phyloP scores from a whole-genome alignment of 495 filamentous ascomycete genomes.

The Penicillium tannophilum region DNA sequence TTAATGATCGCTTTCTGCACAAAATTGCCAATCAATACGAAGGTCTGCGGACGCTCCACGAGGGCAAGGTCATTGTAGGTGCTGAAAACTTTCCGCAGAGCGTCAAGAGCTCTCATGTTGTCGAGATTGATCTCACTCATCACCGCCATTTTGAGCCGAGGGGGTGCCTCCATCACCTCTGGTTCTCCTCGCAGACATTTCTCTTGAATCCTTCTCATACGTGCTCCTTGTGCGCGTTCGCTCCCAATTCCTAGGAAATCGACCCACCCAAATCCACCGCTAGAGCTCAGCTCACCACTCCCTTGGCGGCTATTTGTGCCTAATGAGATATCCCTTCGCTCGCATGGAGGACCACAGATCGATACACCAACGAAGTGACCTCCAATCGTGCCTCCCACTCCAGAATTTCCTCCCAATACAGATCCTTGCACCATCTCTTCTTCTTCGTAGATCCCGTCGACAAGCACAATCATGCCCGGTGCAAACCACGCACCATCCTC shows the following conservation, averaged over 20 bases:
- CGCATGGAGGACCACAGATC: conserved; percentile 86
- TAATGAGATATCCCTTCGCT: conserved; percentile 76
- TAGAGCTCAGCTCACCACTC: conserved; percentile 56
- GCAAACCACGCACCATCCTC: conserved; percentile 87
- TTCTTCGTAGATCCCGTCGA: conserved; percentile 94
- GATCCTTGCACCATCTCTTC: conserved; percentile 69
- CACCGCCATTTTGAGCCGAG: conserved; percentile 62
- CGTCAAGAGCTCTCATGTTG: conserved; percentile 71
- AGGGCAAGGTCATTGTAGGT: conserved; percentile 57
- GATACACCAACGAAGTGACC: conserved; percentile 87
- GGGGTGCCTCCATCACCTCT: conserved; percentile 31
- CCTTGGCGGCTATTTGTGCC: conserved; percentile 63
- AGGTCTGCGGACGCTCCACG: conserved; percentile 67
- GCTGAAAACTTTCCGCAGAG: conserved; percentile 72
- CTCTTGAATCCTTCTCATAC: conserved; percentile 78
- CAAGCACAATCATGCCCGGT: conserved; percentile 91
- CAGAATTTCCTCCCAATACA: conserved; percentile 70
- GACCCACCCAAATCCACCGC: conserved; percentile 91
- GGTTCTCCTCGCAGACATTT: conserved; percentile 32
- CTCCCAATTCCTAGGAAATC: conserved; percentile 93
- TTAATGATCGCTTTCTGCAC: conserved; percentile 68
- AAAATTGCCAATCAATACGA: conserved; percentile 86
- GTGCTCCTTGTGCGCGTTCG: conserved; percentile 77
- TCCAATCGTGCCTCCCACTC: conserved; percentile 85
- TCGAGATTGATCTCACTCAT: conserved; percentile 86